Conservation (phyloP, 495 filamentous ascomycete genomes). For the Chlorociboria aeruginascens region DNA sequence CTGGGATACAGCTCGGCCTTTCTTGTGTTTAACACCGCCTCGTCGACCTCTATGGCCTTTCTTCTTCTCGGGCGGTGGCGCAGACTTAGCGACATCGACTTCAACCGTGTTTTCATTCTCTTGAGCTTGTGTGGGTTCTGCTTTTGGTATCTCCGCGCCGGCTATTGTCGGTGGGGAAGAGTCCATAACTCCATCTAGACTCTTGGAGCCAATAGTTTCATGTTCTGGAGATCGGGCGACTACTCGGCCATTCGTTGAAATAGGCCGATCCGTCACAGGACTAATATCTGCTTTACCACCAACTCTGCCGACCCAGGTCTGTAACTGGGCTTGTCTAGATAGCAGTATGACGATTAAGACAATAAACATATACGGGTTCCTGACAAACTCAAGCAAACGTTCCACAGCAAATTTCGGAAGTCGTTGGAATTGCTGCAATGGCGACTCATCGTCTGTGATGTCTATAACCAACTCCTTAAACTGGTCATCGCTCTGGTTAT, state of each 20-base stretch:
- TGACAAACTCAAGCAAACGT: slow-evolving; percentile 29
- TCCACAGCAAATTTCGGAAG: slow-evolving; percentile 26
- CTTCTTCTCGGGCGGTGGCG: slow-evolving; percentile 39
- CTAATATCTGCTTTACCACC: not conserved
- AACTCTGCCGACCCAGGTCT: slow-evolving; percentile 2
- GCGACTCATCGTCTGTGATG: no score
- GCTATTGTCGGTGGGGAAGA: not conserved
- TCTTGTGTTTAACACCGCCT: slow-evolving; percentile 65
- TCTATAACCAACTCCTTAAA: no score
- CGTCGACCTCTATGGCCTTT: slow-evolving; percentile 68
- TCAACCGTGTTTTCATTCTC: slow-evolving; percentile 4
- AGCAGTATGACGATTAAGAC: slow-evolving; percentile 21
- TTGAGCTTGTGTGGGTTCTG: not conserved
- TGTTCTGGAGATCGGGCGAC: not conserved
- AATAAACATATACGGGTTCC: slow-evolving; percentile 33
- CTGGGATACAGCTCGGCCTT: slow-evolving; percentile 30
- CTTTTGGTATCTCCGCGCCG: not conserved
- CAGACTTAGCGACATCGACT: slow-evolving; percentile 7
- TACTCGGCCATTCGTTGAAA: not conserved
- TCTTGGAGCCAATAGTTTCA: not conserved
- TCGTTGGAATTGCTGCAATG: slow-evolving; percentile 22
- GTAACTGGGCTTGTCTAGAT: slow-evolving; percentile 3
- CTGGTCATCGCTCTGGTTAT: slow-evolving; percentile 2
- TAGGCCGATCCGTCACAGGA: not conserved
- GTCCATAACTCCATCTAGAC: not conserved